A percentile compares a stretch with the other conserved stretches of the same genome.
Conservation (phyloP, 805 yeast species). For the Tetrapisispora namnaoensis region DNA sequence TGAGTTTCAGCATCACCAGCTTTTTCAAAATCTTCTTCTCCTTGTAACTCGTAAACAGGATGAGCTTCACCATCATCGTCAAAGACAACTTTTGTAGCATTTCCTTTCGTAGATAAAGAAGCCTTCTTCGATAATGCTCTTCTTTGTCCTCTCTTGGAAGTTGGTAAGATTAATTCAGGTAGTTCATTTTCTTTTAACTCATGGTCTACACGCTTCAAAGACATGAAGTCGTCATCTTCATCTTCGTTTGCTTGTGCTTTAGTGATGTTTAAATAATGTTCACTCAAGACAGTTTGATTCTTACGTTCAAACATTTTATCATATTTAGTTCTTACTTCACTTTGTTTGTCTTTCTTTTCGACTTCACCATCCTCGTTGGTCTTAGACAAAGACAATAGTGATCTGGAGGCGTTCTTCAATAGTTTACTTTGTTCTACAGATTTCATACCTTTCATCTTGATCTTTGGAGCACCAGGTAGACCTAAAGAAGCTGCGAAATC, state of each 20-base stretch:
- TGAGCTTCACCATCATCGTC: slow-evolving; percentile 95
- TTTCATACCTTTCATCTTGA: slow-evolving; percentile 52
- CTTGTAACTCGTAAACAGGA: slow-evolving; percentile 81
- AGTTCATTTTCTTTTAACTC: slow-evolving; percentile 52
- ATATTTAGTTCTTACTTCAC: slow-evolving; percentile 66
- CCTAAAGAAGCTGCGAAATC: slow-evolving; percentile 83
- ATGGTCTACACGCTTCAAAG: slow-evolving; percentile 72
- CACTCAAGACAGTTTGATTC: slow-evolving; percentile 85
- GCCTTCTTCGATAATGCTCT: slow-evolving; percentile 81
- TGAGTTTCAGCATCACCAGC: slow-evolving; percentile 60
- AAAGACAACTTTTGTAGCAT: slow-evolving; percentile 69
- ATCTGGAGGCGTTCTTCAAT: slow-evolving; percentile 72
- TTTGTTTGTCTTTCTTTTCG: slow-evolving; percentile 26
- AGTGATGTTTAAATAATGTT: slow-evolving; percentile 73
- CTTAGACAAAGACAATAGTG: slow-evolving; percentile 46
- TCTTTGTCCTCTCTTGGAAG: slow-evolving; percentile 77
- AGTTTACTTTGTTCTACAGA: slow-evolving; percentile 45
- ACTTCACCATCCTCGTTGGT: slow-evolving; percentile 56
- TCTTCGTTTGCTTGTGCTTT: slow-evolving; percentile 38
- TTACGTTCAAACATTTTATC: slow-evolving; percentile 94
- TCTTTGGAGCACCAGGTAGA: slow-evolving; percentile 91
- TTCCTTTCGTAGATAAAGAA: slow-evolving; percentile 48
- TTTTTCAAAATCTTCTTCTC: slow-evolving; percentile 74
- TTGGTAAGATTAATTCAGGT: slow-evolving; percentile 52
- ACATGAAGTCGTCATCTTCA: slow-evolving; percentile 63